These are phyloP conservation scores for Lecanoromycetidae sp. DNA, from an alignment of 2,329 filamentous ascomycete genomes.

Conservation along the genomic window DNA sequence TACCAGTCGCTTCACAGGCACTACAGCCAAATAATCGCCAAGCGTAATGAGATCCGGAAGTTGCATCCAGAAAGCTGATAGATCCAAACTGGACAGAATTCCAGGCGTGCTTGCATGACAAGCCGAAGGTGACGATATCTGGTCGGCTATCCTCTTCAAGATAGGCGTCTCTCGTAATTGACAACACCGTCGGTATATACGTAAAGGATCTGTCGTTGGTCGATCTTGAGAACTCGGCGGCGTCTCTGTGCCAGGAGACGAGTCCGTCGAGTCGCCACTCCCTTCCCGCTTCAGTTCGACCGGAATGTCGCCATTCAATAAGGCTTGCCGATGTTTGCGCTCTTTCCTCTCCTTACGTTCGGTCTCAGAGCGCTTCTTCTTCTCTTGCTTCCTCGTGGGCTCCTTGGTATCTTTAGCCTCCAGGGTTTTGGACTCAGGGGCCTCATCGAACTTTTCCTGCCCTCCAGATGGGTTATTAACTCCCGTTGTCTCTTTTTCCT, in stretches of 20 bases:
- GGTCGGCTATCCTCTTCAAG: conserved; percentile 80
- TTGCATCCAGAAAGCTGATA: conserved; percentile 74
- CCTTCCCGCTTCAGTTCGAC: conserved; percentile 63
- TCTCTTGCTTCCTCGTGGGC: conserved; percentile 70
- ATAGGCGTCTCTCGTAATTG: conserved; percentile 88
- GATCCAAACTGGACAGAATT: conserved; percentile 68
- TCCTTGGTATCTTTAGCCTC: conserved; percentile 27
- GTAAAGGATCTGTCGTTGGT: conserved; percentile 79
- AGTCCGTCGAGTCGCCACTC: conserved; percentile 17
- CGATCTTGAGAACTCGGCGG: conserved; percentile 46
- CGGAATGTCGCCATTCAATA: conserved; percentile 76
- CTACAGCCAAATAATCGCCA: conserved; percentile 86
- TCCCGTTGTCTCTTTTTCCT: conserved; percentile 45
- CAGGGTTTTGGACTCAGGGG: conserved; percentile 17
- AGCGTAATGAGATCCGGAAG: conserved; percentile 74
- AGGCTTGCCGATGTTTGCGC: conserved; percentile 69
- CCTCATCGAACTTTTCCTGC: conserved; percentile 19
- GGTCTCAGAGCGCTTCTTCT: conserved; percentile 89
- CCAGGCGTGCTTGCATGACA: conserved; percentile 52
- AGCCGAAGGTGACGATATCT: conserved; percentile 62
- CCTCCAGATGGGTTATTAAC: conserved; percentile 22
- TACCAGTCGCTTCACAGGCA: conserved; percentile 75
- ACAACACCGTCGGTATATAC: conserved; percentile 90
- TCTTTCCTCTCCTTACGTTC: conserved; percentile 88
- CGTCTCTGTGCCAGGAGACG: conserved; percentile 19